Conservation (phyloP, 2,329 filamentous ascomycete genomes). For the Cercospora janseana region DNA sequence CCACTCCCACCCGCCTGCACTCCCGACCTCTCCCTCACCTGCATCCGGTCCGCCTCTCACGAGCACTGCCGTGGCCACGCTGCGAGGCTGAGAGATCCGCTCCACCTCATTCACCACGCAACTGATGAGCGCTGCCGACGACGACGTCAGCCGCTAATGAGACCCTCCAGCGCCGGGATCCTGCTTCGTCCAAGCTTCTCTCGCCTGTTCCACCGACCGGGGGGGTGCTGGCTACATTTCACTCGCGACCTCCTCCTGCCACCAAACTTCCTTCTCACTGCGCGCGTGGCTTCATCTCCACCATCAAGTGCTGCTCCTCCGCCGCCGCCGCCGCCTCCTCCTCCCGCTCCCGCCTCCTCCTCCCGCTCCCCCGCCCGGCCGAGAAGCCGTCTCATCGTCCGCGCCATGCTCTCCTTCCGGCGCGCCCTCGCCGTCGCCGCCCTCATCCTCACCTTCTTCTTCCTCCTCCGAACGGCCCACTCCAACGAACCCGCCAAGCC, state of each 20-base stretch:
- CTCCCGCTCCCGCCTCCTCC: neutral
- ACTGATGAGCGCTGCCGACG: neutral
- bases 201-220: neutral
- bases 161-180: neutral
- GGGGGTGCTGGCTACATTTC: neutral
- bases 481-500: slow-evolving; percentile 19
- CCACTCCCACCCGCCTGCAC: no score
- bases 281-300: no score
- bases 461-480: slow-evolving; percentile 65
- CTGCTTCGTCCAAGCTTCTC: neutral
- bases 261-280: slow-evolving; percentile 1
- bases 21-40: no score
- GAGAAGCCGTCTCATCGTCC: no score
- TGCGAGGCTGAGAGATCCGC: neutral
- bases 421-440: slow-evolving; percentile 71
- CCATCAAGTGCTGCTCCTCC: no score
- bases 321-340: neutral
- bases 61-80: no score
- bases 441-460: slow-evolving; percentile 66
- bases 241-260: neutral
- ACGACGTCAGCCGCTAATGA: slow-evolving; percentile 2
- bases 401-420: slow-evolving; percentile 75
- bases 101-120: neutral
- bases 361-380: neutral
- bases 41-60: no score